Base-by-base conservation (phyloP, 306 rosid genomes). In the Castanopsis chinensis region DNA sequence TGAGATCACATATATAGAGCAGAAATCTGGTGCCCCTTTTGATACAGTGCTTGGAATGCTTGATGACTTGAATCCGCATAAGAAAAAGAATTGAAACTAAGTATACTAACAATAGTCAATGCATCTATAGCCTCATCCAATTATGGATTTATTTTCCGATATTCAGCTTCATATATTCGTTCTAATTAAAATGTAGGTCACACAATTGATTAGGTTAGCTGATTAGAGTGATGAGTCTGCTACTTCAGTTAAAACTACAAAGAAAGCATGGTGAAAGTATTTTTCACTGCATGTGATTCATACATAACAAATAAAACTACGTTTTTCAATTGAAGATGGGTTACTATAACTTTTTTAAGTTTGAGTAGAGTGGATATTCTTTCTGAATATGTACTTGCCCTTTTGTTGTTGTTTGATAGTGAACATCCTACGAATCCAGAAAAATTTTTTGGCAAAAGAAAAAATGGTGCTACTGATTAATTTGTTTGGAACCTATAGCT, bases 11-110 rank as follows among this genome's bases (percentile, higher is more conserved):
- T 86, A 89, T 15, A 91, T 93, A 0, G 78, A 91, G 82, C 99
- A 93, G 86, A 93, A 95, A 84, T 95, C 98, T 0, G 99, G 98
- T 33, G 80, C 89, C 69, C 79, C 96, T 83, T 91, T 95, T 23
- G 89, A 82, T 73, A 93, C 88, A 69, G 43, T 75, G 79, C 90
- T 83, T 12, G 96, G 79, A 12, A 82, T 72, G 82, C 72, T 88
- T 43, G 97, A 90, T 76, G 92, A 37, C 85, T 87, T 95, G 81
- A 95, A 95, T 79, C 98, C 93, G 83, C 65, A 72, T 11, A 49
- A 78, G 25, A 65, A 27, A 81, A 20, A 10, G 57, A 72, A 35
- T 55, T 21, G 43, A 27, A 61, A 43, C 33, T 59, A 17, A 45
- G 55, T 37, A 67, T 52, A 35, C 71, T 8, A 19, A 56, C 33